Base-by-base conservation (phyloP, 371 early-diverging fungal genomes). In the Haplosporangium sp. region DNA sequence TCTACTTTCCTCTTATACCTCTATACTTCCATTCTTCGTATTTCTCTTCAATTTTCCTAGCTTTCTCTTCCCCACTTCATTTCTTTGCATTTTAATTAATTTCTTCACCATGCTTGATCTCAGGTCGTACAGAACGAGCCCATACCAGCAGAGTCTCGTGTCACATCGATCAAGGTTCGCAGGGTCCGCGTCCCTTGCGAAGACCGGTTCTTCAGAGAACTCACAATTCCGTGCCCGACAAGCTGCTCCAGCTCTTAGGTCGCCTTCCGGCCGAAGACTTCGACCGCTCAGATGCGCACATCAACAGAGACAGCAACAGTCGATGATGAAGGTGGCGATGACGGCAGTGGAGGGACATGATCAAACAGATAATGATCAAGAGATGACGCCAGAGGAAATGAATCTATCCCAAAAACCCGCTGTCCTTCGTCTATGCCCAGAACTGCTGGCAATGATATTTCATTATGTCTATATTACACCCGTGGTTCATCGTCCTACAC, bases 391-490 rank as follows among this genome's bases (percentile, higher is more conserved):
- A 11, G 53, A 51, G 13, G 73, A 66, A 16, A 41, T 42, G 14
- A 47, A 56, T n/a, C 14, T 51, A 23, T 29, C n/a, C 42, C 64
- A 50, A 61, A 67, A 38, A 52, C 76, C 70, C 11, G 77, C 69
- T 6, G 73, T 79, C 38, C 38, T 64, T n/a, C 80, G 73, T 10
- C 65, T 79, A n/a, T 65, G 73, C 73, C 80, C 73, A 58, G 80
- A 79, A 48, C 37, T 79, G 50, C 55, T 79, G 11, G 68, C 80
- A n/a, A 47, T 68, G 41, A 79, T 79, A 42, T 79, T 79, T 59
- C 69, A 79, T 52, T 69, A 72, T 36, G 80, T 79, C 66, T 79
- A 79, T 61, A 69, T 79, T 29, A 73, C 80, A 62, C 80, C 73
- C 12, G 69, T 79, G 6, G 80, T 79, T 20, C 80, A 68, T 52